Conservation (phyloP, 2,329 filamentous ascomycete genomes). For the Fusarium temperatum region DNA sequence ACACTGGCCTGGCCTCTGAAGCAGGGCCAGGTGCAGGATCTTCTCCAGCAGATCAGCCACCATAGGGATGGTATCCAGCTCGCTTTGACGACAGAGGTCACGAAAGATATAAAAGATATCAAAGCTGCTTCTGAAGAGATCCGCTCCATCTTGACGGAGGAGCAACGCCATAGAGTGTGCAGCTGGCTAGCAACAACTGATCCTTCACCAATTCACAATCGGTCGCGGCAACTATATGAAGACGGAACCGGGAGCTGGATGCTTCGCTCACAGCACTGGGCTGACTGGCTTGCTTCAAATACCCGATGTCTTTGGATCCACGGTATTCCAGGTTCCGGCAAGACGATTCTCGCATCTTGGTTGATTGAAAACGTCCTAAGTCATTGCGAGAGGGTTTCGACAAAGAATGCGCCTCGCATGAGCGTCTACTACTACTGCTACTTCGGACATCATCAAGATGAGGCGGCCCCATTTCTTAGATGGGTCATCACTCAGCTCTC, state of each 20-base stretch:
- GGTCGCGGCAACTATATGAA: background rate
- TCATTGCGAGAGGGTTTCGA: fast-evolving
- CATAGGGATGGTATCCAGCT: background rate
- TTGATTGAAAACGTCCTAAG: fast-evolving
- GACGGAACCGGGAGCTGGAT: background rate
- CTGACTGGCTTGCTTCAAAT: fast-evolving
- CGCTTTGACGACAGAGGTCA: background rate
- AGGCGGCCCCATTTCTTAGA: background rate
- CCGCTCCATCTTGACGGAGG: background rate
- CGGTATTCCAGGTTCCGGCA: background rate
- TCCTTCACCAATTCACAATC: background rate
- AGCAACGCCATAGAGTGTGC: fast-evolving
- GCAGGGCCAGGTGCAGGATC: background rate
- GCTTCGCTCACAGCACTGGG: background rate
- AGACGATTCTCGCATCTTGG: background rate
- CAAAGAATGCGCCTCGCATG: fast-evolving
- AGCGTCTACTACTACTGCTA: background rate
- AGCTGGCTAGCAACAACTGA: background rate
- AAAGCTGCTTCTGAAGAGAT: background rate
- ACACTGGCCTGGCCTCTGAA: background rate
- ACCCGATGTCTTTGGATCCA: background rate
- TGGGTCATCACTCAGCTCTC: background rate
- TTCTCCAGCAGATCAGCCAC: background rate
- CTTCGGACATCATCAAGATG: background rate
- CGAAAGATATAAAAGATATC: background rate